phyloP scores from a whole-genome alignment of 805 yeast species.

The Monosporozyma yasuniensis region DNA sequence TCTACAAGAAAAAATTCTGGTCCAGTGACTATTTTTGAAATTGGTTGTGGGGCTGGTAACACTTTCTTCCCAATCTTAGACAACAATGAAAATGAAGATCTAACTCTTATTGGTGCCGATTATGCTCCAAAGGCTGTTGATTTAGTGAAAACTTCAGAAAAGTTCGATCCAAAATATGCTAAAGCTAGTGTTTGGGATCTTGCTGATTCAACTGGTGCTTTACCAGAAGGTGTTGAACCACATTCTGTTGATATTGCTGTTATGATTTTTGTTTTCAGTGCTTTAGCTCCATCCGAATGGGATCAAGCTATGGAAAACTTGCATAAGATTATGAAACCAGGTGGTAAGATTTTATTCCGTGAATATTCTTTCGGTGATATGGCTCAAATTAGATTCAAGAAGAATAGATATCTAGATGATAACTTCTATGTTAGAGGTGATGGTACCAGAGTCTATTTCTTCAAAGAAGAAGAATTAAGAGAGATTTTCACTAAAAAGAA shows the following conservation, averaged over 20 bases:
- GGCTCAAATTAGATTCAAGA: constrained; percentile 90
- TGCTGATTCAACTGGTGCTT: constrained; percentile 56
- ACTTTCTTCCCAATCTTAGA: constrained; percentile 84
- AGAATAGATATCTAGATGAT: constrained; percentile 76
- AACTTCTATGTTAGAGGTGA: constrained; percentile 96
- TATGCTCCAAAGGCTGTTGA: constrained; percentile 86
- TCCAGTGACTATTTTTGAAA: constrained; percentile 70
- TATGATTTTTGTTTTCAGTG: constrained; percentile 92
- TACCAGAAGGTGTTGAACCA: constrained; percentile 81
- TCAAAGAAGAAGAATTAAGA: constrained; percentile 85
- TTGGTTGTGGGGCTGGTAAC: constrained; percentile 98
- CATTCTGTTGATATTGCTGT: constrained; percentile 83
- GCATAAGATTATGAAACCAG: constrained; percentile 73
- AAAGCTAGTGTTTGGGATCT: constrained; percentile 93
- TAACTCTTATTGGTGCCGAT: constrained; percentile 77
- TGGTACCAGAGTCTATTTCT: constrained; percentile 95
- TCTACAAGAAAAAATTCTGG: constrained; percentile 67
- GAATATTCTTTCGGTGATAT: constrained; percentile 95
- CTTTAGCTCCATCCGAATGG: constrained; percentile 91
- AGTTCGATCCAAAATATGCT: constrained; percentile 52
- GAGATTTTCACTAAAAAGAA: constrained; percentile 51
- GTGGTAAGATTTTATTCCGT: constrained; percentile 80
- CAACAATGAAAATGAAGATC: constrained; percentile 71
- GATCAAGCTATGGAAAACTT: constrained; percentile 64
- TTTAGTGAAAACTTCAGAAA: constrained; percentile 57